Evolutionary conservation across 1,284 basidiomycete genomes (phyloP), one percentile per base, ranked within the genome.

Genomic region (Cystobasidium slooffiae): DNA sequence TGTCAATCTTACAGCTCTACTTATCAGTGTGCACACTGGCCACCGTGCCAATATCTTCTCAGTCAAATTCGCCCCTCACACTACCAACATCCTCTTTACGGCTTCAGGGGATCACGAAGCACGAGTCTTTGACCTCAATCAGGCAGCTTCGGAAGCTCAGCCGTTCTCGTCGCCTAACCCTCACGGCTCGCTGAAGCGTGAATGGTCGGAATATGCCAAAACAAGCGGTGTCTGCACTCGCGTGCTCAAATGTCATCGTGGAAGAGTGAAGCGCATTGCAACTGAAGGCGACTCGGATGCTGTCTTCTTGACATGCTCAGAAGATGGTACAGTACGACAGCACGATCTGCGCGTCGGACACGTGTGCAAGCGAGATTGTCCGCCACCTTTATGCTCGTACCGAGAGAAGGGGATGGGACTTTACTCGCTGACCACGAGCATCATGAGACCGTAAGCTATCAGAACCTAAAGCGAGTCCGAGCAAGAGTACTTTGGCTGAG

Each of bases 21-120:
- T 47, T 1, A 68, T 70, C 51, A 74, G 75, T 14, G 52, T 78
- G 12, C 41, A 69, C 24, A 94, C 92, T 0, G 92, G 91, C 0
- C 94, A 97, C 83, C 86, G 84, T 39, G 88, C 87, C 18, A 97
- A 97, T 81, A 94, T 97, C 75, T 97, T 97, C 84, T 90, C 89
- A 74, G 88, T 88, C 1, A 89, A 92, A 68, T 91, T 92, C 86
- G 85, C 96, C 0, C 93, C 93, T 0, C 84, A 88, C 7, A 20
- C 49, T 22, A 53, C 47, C 31, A 37, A 49, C 12, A 63, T 53
- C 3, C 62, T 80, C 46, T 73, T 79, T 46, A 75, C 76, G 12
- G 62, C 68, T 18, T 77, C 77, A 1, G 79, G 89, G 8, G 92
- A 95, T 81, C 83, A 83, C 10, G 87, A 93, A 81, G 88, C 96